Percentiles rank a stretch among this genome's conserved stretches.
Conservation (phyloP, 2,329 filamentous ascomycete genomes). For the Gaeumannomyces tritici region DNA sequence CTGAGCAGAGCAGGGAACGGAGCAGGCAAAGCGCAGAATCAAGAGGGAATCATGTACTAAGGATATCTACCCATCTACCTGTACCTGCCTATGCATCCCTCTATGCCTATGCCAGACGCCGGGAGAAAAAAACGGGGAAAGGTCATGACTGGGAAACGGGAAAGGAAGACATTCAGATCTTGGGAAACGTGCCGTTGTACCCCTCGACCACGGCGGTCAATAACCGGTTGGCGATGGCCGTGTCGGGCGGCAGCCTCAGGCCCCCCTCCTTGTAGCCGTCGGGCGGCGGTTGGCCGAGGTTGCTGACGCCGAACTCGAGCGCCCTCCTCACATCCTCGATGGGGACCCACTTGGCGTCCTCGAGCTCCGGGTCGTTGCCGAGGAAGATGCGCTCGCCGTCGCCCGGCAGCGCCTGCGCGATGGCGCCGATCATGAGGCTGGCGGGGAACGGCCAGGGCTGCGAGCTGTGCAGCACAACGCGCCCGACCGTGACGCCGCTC, state of each 20-base stretch:
- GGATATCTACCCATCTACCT: not conserved
- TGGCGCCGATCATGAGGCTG: conserved; percentile 77
- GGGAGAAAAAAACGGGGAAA: not conserved
- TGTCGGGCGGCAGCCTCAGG: conserved; percentile 71
- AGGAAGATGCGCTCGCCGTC: conserved; percentile 71
- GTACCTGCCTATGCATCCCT: too few species aligned
- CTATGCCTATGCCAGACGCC: not conserved
- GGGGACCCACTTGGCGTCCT: conserved; percentile 80
- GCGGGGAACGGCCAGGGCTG: conserved; percentile 85
- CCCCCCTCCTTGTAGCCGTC: conserved; percentile 65
- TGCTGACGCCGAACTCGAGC: conserved; percentile 55
- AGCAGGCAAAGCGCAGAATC: not conserved
- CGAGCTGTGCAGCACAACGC: conserved; percentile 73
- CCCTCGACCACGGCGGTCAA: conserved; percentile 71
- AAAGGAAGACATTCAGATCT: conserved; percentile 33
- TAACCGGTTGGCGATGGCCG: conserved; percentile 87
- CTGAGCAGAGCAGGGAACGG: too few species aligned
- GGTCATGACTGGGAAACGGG: not conserved
- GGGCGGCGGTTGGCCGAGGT: conserved; percentile 54
- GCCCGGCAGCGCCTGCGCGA: conserved; percentile 72
- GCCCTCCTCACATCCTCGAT: conserved; percentile 74
- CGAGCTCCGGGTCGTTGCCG: conserved; percentile 82
- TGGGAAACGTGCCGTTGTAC: conserved; percentile 49
- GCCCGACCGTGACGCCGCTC: conserved; percentile 63
- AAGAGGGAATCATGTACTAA: not conserved